A percentile compares a stretch with the other conserved stretches of the same genome.
phyloP scores from a whole-genome alignment of 1,139 yeast species.

The Meyerozyma guilliermondii region DNA sequence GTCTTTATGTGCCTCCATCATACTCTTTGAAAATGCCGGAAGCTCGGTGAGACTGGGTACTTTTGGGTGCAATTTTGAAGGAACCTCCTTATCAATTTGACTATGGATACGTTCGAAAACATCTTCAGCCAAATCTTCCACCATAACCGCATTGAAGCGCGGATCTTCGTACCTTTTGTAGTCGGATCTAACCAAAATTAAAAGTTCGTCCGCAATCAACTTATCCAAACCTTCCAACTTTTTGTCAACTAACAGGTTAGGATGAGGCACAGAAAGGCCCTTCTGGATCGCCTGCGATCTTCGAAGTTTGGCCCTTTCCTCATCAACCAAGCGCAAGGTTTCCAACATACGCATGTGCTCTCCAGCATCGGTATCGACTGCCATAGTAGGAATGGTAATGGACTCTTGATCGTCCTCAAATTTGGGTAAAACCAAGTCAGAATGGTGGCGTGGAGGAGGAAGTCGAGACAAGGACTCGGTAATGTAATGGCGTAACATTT shows the following conservation, averaged over 20 bases:
- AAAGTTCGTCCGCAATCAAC: slow-evolving; percentile 32
- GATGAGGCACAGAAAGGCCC: slow-evolving; percentile 47
- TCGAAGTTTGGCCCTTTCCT: slow-evolving; percentile 25
- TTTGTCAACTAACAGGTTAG: slow-evolving; percentile 8
- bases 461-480: slow-evolving; percentile 7
- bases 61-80: neutral
- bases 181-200: slow-evolving; percentile 44
- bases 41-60: neutral
- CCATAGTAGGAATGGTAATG: slow-evolving; percentile 10
- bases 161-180: slow-evolving; percentile 28
- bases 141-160: slow-evolving; percentile 14
- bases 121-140: slow-evolving; percentile 41
- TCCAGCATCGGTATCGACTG: slow-evolving; percentile 8
- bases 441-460: slow-evolving; percentile 25
- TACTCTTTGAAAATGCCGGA: neutral
- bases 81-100: slow-evolving; percentile 25
- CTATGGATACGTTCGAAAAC: slow-evolving; percentile 18
- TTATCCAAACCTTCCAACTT: slow-evolving; percentile 8
- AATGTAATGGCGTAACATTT: neutral
- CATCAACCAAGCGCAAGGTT: slow-evolving; percentile 22
- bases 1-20: neutral
- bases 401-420: slow-evolving; percentile 20
- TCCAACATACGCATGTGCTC: slow-evolving; percentile 21
- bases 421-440: slow-evolving; percentile 22
- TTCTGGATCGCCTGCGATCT: slow-evolving; percentile 48